phyloP scores from a whole-genome alignment of 805 yeast genomes.

The Blastobotrys mokoenaii region DNA sequence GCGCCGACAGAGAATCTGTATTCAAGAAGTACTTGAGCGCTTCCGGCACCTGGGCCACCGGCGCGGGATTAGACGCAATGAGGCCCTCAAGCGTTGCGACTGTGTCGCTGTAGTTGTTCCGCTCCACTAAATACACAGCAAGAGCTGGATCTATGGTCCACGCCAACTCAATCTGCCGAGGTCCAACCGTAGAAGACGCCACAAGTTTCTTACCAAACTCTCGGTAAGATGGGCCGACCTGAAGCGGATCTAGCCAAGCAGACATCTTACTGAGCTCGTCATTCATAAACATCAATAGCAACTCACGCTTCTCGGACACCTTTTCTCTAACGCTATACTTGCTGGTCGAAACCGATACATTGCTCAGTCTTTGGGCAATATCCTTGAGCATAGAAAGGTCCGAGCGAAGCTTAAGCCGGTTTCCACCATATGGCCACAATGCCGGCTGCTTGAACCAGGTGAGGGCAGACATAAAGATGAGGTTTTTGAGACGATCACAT shows the following conservation, averaged over 20 bases:
- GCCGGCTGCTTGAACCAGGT: slow-evolving; percentile 67
- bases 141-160: slow-evolving; percentile 61
- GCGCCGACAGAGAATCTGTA: slow-evolving; percentile 19
- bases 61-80: slow-evolving; percentile 49
- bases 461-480: slow-evolving; percentile 57
- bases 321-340: slow-evolving; percentile 7
- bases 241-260: slow-evolving; percentile 69
- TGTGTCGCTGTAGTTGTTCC: slow-evolving; percentile 37
- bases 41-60: slow-evolving; percentile 46
- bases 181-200: slow-evolving; percentile 10
- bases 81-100: slow-evolving; percentile 36
- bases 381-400: slow-evolving; percentile 55
- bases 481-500: slow-evolving; percentile 36
- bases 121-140: slow-evolving; percentile 59
- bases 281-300: slow-evolving; percentile 56
- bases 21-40: slow-evolving; percentile 48
- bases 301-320: slow-evolving; percentile 36
- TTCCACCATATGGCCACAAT: slow-evolving; percentile 79
- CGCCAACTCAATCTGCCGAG: slow-evolving; percentile 42
- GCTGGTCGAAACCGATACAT: slow-evolving; percentile 10
- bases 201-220: slow-evolving; percentile 6
- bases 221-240: slow-evolving; percentile 26
- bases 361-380: slow-evolving; percentile 34
- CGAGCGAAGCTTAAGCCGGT: slow-evolving; percentile 58
- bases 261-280: slow-evolving; percentile 66